Evolutionary conservation across 2,329 filamentous ascomycete species (phyloP), one percentile per base, ranked within the genome.

Genomic region (Penicillium concentricum): DNA sequence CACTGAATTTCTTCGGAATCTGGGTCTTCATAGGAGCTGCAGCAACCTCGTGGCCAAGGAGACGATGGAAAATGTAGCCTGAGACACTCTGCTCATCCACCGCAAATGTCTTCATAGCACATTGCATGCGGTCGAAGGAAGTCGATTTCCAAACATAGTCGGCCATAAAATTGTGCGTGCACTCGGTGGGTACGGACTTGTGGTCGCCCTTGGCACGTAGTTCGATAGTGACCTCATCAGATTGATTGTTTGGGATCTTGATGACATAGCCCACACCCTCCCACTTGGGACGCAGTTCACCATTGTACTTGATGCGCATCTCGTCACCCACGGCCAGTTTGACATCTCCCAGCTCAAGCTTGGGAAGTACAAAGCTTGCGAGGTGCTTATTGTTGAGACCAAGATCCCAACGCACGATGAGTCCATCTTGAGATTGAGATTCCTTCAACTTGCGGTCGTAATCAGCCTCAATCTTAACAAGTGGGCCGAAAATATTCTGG

Each of bases 141-240:
- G 95, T 99, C 15, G 95, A 94, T 74, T 99, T 99, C 94, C 94
- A 99, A 54, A 99, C 94, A 70, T 99, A 99, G 74, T 99, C 94
- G 63, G 93, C 94, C 16, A 92, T 96, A 77, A 99, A 99, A 75
- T 97, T 96, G 77, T 96, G 91, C 0, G 93, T 96, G 75, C 93
- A 94, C 69, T 99, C 93, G 0, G 91, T 96, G 0, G 94, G 94
- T 1, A 97, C 91, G 28, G 89, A 91, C 76, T 97, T 97, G 78
- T 97, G 92, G 72, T 96, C 96, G 60, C 91, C 92, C 61, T 94
- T 93, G 69, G 94, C 91, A 65, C 94, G 90, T 71, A 99, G 79
- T 74, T 99, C 94, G 62, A 99, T 89, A 10, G 90, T 95, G 51
- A 99, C 94, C 73, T 99, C 93, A 69, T 99, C 94, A 15, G 92